Evolutionary conservation across 345 rosid species (phyloP).

Genomic region (Eucalyptus coolabah): DNA sequence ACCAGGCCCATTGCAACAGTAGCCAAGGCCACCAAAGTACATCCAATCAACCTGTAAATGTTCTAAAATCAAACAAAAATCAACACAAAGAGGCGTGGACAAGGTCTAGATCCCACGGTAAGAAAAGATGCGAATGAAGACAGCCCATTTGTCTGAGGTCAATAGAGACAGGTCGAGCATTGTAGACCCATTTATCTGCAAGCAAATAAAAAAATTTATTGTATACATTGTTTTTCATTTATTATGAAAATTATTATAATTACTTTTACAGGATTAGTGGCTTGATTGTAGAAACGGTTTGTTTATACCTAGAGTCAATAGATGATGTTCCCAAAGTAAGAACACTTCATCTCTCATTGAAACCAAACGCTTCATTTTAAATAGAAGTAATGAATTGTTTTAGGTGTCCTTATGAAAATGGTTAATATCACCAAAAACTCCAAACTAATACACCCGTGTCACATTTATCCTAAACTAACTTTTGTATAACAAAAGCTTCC

Average conservation of each 20-base stretch:
- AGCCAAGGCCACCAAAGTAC: slow-evolving; percentile 68
- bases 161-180: slow-evolving; percentile 51
- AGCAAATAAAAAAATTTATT: background rate
- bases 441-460: accelerated
- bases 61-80: too few species aligned
- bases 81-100: too few species aligned
- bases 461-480: too few species aligned
- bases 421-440: too few species aligned
- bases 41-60: slow-evolving; percentile 60
- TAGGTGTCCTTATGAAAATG: background rate
- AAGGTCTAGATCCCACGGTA: slow-evolving; percentile 5
- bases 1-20: slow-evolving; percentile 55
- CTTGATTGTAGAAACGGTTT: background rate
- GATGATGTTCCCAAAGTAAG: background rate
- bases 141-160: slow-evolving; percentile 92
- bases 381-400: background rate
- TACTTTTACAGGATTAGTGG: background rate
- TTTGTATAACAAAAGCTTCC: too few species aligned
- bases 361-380: background rate
- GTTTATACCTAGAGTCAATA: background rate
- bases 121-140: slow-evolving; percentile 63
- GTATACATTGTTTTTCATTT: background rate
- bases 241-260: background rate
- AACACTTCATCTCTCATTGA: background rate
- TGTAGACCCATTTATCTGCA: slow-evolving; percentile 64